These are phyloP conservation scores for Aeminium ludgeri DNA, from an alignment of 495 filamentous ascomycete species.

Conservation along the genomic window DNA sequence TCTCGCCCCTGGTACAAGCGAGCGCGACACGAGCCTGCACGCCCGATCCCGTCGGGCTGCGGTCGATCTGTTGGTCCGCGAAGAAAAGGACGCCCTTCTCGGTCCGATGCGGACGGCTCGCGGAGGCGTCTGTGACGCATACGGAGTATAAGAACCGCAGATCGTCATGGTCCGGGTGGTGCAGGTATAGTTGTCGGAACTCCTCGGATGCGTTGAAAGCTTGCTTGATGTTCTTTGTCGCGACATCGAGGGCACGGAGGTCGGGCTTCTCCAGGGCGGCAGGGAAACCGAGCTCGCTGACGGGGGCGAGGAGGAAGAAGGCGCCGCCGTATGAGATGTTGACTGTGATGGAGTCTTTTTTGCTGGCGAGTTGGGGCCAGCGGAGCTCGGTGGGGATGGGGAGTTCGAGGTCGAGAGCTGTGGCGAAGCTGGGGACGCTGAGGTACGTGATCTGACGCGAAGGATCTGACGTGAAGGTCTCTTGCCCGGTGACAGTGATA, in stretches of 20 bases:
- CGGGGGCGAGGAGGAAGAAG: constrained; percentile 4
- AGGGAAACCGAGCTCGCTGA: constrained; percentile 3
- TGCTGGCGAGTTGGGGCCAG: constrained; percentile 6
- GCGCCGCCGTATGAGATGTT: constrained; percentile 9
- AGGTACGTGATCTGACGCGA: constrained; percentile 3
- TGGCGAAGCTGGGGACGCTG: constrained; percentile 4
- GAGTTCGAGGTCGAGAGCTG: neutral
- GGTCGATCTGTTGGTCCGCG: constrained; percentile 12
- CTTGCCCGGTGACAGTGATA: neutral
- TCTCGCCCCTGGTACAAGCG: constrained; percentile 4
- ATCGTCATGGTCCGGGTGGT: neutral
- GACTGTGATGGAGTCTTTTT: neutral
- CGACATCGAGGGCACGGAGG: neutral
- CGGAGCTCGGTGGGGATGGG: neutral
- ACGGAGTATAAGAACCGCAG: neutral
- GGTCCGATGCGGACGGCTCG: neutral
- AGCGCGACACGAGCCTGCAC: constrained; percentile 11
- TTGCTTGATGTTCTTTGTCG: neutral
- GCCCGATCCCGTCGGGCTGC: constrained; percentile 12
- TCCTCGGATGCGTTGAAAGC: neutral
- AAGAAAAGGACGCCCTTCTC: constrained; percentile 14
- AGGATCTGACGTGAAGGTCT: neutral
- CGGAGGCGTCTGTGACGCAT: neutral
- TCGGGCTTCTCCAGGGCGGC: constrained; percentile 1
- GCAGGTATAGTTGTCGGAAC: neutral